phyloP scores from a whole-genome alignment of 106 monocot genomes.

The Dendrobium chrysotoxum region DNA sequence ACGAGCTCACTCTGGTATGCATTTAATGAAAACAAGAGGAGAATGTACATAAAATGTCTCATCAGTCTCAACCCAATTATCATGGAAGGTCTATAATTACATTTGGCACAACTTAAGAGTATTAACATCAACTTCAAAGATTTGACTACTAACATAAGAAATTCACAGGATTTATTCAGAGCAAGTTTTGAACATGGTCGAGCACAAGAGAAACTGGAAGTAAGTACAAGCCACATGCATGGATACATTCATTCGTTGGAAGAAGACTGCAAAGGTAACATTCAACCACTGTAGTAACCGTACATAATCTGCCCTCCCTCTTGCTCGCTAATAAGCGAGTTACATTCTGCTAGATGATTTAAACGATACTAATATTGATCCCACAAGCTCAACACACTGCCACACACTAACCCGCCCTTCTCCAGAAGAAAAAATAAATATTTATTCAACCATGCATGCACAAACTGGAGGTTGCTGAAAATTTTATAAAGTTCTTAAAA shows the following conservation, averaged over 20 bases:
- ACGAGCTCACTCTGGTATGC: neutral
- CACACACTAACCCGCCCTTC: neutral
- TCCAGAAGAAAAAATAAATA: neutral
- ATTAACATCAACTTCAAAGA: neutral
- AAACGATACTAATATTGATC: neutral
- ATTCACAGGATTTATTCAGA: too few species aligned
- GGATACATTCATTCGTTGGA: neutral
- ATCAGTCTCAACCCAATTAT: neutral
- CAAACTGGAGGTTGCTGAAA: neutral
- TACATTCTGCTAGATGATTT: neutral
- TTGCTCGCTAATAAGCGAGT: too few species aligned
- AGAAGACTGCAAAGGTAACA: neutral
- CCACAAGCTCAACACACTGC: neutral
- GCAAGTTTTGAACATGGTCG: too few species aligned
- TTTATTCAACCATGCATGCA: neutral
- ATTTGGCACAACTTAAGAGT: neutral
- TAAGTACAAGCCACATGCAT: neutral
- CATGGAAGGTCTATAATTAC: neutral
- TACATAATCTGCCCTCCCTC: too few species aligned
- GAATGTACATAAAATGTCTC: neutral
- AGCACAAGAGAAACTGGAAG: too few species aligned
- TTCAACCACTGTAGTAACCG: too few species aligned
- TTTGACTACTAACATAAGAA: neutral
- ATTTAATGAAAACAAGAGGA: neutral
- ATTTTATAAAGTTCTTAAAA: neutral